phyloP scores from a whole-genome alignment of 139 green algal species.

The Tetraselmis striata region DNA sequence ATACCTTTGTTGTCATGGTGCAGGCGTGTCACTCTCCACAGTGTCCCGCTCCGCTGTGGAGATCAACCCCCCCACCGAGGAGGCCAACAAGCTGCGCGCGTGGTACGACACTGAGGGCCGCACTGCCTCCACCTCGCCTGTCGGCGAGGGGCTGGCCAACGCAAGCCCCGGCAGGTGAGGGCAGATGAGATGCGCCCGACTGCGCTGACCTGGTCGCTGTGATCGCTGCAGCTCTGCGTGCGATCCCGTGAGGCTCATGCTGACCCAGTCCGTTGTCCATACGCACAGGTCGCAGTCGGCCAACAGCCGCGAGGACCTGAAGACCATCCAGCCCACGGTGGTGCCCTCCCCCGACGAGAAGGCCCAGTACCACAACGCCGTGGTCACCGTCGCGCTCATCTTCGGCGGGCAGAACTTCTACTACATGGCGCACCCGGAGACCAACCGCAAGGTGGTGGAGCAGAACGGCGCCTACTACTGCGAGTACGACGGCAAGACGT shows the following conservation, averaged over 20 bases:
- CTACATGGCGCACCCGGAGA: conserved; percentile 78
- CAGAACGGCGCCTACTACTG: conserved; percentile 49
- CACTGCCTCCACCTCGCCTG: conserved; percentile 23
- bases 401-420: conserved; percentile 64
- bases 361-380: conserved; percentile 38
- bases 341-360: conserved; percentile 44
- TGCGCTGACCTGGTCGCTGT: too few relatives aligned
- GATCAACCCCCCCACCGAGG: conserved; percentile 47
- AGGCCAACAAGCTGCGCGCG: conserved; percentile 32
- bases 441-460: conserved; percentile 74
- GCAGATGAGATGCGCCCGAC: too few relatives aligned
- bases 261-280: too few relatives aligned
- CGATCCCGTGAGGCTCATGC: too few relatives aligned
- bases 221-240: too few relatives aligned
- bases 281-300: background rate
- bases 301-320: background rate
- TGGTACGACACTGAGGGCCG: conserved; percentile 55
- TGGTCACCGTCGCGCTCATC: conserved; percentile 37
- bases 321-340: background rate
- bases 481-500: conserved; percentile 52
- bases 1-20: too few relatives aligned
- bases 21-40: conserved; percentile 59
- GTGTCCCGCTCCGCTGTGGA: conserved; percentile 29
- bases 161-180: too few relatives aligned
- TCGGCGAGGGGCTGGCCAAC: conserved; percentile 50